Conservation (phyloP, 2,329 filamentous ascomycete genomes). For the Diaporthe capsici region DNA sequence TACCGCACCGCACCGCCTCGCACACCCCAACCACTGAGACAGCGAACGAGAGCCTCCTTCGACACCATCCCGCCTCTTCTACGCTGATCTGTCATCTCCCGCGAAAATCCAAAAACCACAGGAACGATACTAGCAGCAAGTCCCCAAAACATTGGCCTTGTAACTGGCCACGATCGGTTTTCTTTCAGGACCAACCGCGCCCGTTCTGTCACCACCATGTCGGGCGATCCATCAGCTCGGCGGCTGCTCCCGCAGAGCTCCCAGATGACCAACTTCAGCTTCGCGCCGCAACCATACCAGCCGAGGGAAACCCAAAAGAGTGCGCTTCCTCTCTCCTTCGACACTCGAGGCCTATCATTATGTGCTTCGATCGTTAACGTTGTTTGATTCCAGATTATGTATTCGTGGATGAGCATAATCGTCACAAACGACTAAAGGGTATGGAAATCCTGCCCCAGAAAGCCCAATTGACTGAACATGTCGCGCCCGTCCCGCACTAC, state of each 20-base stretch:
- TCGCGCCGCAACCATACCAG: constrained; percentile 74
- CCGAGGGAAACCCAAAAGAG: constrained; percentile 87
- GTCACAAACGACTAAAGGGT: constrained; percentile 97
- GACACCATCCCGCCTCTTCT: constrained; percentile 21
- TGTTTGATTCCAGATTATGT: constrained; percentile 84
- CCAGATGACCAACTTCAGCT: constrained; percentile 82
- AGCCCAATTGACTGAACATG: neutral
- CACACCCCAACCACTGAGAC: constrained; percentile 10
- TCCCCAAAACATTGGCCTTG: neutral
- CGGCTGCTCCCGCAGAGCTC: constrained; percentile 76
- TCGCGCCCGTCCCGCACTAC: neutral
- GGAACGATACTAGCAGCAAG: neutral
- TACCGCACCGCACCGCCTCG: neutral
- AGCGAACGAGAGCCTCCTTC: constrained; percentile 32
- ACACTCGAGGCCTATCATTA: neutral
- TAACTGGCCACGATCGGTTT: constrained; percentile 16
- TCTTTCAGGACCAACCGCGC: constrained; percentile 4
- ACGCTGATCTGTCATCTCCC: constrained; percentile 8
- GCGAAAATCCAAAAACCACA: neutral
- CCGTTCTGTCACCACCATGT: constrained; percentile 60
- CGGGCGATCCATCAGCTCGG: constrained; percentile 73
- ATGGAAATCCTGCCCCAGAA: constrained; percentile 48
- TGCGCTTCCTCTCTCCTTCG: constrained; percentile 60
- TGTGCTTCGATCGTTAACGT: constrained; percentile 48
- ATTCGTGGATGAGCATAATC: constrained; percentile 98